Conservation (phyloP, 1,139 yeast genomes). For the Suhomyces atakaporum region DNA sequence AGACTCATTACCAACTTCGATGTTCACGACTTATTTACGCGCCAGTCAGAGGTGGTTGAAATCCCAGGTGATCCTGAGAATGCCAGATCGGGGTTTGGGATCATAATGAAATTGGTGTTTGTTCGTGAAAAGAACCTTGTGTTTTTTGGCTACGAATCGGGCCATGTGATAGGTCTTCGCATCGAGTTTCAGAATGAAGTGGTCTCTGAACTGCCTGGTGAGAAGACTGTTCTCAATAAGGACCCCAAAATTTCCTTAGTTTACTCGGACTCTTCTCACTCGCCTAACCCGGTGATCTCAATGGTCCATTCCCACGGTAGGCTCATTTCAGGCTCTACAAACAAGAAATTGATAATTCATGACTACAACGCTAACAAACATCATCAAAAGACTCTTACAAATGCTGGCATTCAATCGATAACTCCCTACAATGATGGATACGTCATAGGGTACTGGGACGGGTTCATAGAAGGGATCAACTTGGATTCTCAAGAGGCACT, state of each 20-base stretch:
- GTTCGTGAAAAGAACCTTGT: constrained; percentile 25
- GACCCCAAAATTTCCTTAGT: constrained; percentile 22
- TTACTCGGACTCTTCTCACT: constrained; percentile 33
- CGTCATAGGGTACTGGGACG: constrained; percentile 46
- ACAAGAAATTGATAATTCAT: constrained; percentile 34
- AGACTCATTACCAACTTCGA: constrained; percentile 32
- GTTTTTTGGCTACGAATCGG: constrained; percentile 60
- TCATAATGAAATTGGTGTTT: constrained; percentile 53
- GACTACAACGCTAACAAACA: constrained; percentile 15
- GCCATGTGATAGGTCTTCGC: constrained; percentile 43
- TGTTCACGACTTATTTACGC: constrained; percentile 21
- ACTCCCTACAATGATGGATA: constrained; percentile 14
- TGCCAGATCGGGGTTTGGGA: constrained; percentile 48
- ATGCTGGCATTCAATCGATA: constrained; percentile 17
- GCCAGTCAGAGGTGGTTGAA: constrained; percentile 15
- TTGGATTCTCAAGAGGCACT: constrained; percentile 1
- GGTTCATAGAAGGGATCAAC: constrained; percentile 29
- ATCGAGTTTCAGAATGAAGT: constrained; percentile 16
- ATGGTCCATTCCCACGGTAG: constrained; percentile 23
- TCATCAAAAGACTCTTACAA: constrained; percentile 1
- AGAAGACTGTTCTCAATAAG: constrained; percentile 24
- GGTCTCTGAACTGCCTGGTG: constrained; percentile 2
- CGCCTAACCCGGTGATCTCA: constrained; percentile 55
- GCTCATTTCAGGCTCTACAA: constrained; percentile 47
- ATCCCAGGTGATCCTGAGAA: constrained; percentile 15